Base-by-base conservation (phyloP, 2,329 filamentous ascomycete genomes). In the Pezicula radicicola region DNA sequence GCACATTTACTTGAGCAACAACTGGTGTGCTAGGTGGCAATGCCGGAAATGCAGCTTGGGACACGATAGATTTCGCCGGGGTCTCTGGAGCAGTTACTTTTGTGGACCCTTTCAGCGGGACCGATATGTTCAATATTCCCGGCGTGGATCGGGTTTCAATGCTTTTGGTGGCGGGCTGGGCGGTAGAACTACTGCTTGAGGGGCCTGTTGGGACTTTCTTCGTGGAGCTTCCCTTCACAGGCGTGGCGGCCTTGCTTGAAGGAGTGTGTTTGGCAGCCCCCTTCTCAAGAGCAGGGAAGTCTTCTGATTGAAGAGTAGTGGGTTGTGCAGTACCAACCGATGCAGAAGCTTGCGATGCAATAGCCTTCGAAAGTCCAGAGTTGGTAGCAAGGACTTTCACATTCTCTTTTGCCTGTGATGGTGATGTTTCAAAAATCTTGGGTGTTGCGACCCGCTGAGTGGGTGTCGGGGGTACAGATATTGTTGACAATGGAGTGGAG, bases 231-330 rank as follows among this genome's bases (percentile, higher is more conserved):
- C 41, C 49, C 15, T 56, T 57, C 16, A 44, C 35, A 13, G 53
- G 27, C n/a, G 40, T 49, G 19, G 43, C 42, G 21, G 52, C 13
- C 30, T 59, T 33, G 30, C 30, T 64, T 42, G 51, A 13, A 15
- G 52, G 18, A 6, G 49, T 25, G 19, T 54, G 53, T 18, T 57
- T 53, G 44, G 47, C 15, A 18, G 50, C 33, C 25, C 44, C 46
- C 44, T 63, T 65, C 8, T 79, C 74, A 6, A 86, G 69, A 3
- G 81, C 77, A 10, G 84, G 84, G 59, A 85, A 87, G 58, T 87
- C 83, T 59, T 85, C 81, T 21, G 84, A 79, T 53, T 83, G 76
- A 42, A 84, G 66, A 28, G 77, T 54, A 37, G 57, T 28, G 21
- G 21, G 13, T 8, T 21, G 42, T 5, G n/a, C n/a, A 28, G 42